Percentiles rank a stretch among this genome's conserved stretches.
Conservation (phyloP, 2,329 filamentous ascomycete species). For the Hypoxylon sp. region DNA sequence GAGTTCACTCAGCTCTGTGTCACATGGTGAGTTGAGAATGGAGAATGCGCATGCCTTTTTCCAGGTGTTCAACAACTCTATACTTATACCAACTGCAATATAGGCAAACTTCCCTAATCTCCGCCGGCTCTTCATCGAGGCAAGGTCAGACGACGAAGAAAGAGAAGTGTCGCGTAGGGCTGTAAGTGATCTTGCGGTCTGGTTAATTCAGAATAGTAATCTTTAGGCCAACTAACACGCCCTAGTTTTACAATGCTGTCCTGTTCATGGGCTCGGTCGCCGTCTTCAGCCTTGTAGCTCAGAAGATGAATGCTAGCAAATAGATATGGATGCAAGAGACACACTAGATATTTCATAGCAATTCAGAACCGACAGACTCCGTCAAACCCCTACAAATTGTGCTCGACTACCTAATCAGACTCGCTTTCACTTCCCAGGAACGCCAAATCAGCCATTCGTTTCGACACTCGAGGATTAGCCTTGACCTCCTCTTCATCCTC, state of each 20-base stretch:
- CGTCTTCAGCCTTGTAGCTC: slow-evolving; percentile 92
- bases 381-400: slow-evolving; percentile 13
- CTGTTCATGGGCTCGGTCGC: slow-evolving; percentile 97
- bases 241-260: slow-evolving; percentile 97
- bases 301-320: slow-evolving; percentile 77
- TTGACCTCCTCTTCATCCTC: slow-evolving; percentile 49
- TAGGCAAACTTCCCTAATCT: slow-evolving; percentile 90
- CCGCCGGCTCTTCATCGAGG: slow-evolving; percentile 95
- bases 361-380: not conserved
- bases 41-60: not conserved
- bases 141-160: slow-evolving; percentile 92
- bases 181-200: slow-evolving; percentile 66
- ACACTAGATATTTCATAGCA: slow-evolving; percentile 13
- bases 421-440: slow-evolving; percentile 81
- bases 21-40: slow-evolving; percentile 32
- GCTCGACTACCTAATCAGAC: slow-evolving; percentile 61
- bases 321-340: slow-evolving; percentile 38
- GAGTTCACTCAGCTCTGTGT: not conserved
- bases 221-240: slow-evolving; percentile 28
- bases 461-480: slow-evolving; percentile 58
- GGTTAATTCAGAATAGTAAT: not conserved
- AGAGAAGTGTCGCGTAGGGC: slow-evolving; percentile 94
- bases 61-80: not conserved
- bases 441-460: slow-evolving; percentile 67
- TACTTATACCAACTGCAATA: not conserved